Percentiles rank a stretch among this genome's conserved stretches.
These are phyloP conservation scores for Phalaenopsis aphrodite DNA, from an alignment of 106 monocot genomes.

Conservation along the genomic window DNA sequence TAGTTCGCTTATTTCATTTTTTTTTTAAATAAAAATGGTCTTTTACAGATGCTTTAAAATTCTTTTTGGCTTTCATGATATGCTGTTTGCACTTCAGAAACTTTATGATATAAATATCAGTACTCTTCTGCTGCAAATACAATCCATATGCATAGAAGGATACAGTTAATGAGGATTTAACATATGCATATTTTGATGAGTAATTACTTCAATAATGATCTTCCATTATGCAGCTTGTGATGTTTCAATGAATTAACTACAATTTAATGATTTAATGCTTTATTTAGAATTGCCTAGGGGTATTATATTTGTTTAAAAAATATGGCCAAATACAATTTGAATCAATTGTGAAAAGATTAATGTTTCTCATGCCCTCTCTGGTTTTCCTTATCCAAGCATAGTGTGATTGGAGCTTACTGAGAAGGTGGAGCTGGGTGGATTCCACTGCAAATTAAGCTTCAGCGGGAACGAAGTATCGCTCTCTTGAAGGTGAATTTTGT, in stretches of 20 bases:
- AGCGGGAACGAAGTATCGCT: not conserved
- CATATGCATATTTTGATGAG: not conserved
- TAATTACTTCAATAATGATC: not conserved
- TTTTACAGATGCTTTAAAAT: too few relatives aligned
- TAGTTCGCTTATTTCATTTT: too few relatives aligned
- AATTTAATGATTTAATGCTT: conserved; percentile 1
- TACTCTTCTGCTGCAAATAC: not conserved
- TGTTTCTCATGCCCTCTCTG: not conserved
- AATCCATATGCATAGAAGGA: not conserved
- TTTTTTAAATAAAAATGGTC: too few relatives aligned
- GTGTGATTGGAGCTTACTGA: not conserved
- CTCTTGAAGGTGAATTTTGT: not conserved
- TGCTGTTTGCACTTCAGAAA: not conserved
- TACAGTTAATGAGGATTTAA: not conserved
- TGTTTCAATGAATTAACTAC: not conserved
- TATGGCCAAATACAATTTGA: not conserved
- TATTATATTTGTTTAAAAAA: not conserved
- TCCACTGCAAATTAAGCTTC: not conserved
- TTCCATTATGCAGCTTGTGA: not conserved
- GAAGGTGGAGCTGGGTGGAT: not conserved
- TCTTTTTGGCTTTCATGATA: not conserved
- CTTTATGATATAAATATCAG: not conserved
- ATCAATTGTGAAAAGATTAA: not conserved
- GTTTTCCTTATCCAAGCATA: not conserved
- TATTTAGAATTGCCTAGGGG: not conserved